Evolutionary conservation across 2,329 filamentous ascomycete genomes (phyloP), one percentile per base, ranked within the genome.

Genomic region (Claviceps capensis): DNA sequence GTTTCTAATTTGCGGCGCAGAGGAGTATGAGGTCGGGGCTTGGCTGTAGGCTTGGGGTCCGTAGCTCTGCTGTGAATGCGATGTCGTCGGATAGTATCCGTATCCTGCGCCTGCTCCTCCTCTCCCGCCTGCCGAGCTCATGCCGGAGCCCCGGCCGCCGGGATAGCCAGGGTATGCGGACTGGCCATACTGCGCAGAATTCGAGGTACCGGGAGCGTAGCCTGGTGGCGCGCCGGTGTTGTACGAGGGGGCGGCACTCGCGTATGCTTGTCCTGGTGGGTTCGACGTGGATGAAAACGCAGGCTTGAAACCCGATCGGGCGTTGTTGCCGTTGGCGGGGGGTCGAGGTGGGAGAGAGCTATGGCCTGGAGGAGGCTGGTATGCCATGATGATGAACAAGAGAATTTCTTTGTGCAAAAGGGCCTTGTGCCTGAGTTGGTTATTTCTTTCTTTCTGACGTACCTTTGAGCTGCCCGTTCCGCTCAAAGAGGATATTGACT

Each of bases 301-400:
- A 23, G 79, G 71, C 58, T 67, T 72, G 63, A 73, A 73, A 56
- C 68, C 69, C 26, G 61, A 61, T 65, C 61, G 66, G 13, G 66
- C 61, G 56, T 49, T 52, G 52, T 48, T 49, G 46, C 51, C 59
- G 56, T 81, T 73, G 50, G 82, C 78, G 43, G 87, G 86, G 55
- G 87, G 88, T 60, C 86, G 83, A 56, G 87, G 82, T 58, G 88
- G 88, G 41, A 94, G 83, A 60, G 66, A 68, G 63, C 58, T 67
- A 62, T 71, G 68, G 62, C 86, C 86, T 88, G 87, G 85, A 85
- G 85, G 85, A 66, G 83, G 84, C 71, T 86, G 84, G 78, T 88
- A 88, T 71, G 86, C 84, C 87, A 93, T 91, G 30, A 91, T 91
- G 78, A 82, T 82, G 78, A 82, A 82, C 71, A 75, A 75, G 69